A percentile compares a stretch with the other conserved stretches of the same genome.
Evolutionary conservation across 164 flowering plant genomes (phyloP).

Genomic region (Vitis amurensis): DNA sequence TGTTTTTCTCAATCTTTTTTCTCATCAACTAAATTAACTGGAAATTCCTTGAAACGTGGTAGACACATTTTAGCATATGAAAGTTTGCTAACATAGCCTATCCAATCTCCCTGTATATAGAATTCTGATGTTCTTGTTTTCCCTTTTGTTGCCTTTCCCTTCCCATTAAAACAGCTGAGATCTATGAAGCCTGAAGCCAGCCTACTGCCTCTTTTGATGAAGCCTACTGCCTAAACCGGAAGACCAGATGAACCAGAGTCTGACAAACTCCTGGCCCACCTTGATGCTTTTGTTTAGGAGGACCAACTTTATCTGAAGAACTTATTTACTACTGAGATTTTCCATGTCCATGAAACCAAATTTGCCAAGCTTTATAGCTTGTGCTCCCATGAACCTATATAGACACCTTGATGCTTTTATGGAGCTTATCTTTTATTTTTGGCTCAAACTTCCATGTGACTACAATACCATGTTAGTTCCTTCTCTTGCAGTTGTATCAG

Average conservation of each 20-base stretch:
- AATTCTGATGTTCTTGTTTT: conserved; percentile 67
- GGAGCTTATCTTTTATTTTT: conserved; percentile 12
- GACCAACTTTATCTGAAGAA: conserved; percentile 22
- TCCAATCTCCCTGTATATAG: conserved; percentile 40
- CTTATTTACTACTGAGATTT: conserved; percentile 16
- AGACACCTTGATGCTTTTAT: conserved; percentile 12
- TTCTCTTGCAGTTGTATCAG: conserved; percentile 18
- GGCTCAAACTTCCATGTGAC: conserved; percentile 1
- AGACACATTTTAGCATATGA: conserved; percentile 18
- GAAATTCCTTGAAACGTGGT: conserved; percentile 22
- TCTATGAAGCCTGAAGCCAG: conserved; percentile 90
- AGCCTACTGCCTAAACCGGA: conserved; percentile 83
- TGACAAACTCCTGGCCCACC: conserved; percentile 70
- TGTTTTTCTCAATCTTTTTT: conserved; percentile 11
- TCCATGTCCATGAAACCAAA: conserved; percentile 25
- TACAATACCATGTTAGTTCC: conserved; percentile 16
- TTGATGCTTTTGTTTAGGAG: conserved; percentile 36
- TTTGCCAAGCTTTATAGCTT: conserved; percentile 23
- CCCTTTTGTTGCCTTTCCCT: conserved; percentile 68
- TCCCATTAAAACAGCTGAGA: conserved; percentile 83
- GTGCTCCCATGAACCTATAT: conserved; percentile 31
- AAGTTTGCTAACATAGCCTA: conserved; percentile 40
- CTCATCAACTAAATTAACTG: conserved; percentile 16
- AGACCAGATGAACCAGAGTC: conserved; percentile 79
- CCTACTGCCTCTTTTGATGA: conserved; percentile 67